Base-by-base conservation (phyloP, 108 stramenopile genomes). In the Cyclotella choctawhatcheeana region DNA sequence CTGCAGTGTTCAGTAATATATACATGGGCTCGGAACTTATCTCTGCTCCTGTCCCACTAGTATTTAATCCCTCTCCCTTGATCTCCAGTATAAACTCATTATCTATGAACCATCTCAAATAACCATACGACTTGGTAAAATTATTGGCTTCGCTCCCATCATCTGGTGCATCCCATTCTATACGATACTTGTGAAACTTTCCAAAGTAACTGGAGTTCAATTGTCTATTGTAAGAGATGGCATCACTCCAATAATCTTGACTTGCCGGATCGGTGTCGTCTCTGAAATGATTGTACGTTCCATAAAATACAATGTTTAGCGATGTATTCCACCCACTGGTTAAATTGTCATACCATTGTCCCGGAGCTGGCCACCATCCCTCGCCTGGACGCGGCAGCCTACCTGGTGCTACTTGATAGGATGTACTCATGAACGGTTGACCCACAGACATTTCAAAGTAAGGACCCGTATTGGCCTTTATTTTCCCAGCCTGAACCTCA, bases 21-120 rank as follows among this genome's bases (percentile, higher is more conserved):
- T 97, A 98, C 71, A 77, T 89, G 8, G 98, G 98, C 76, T 99
- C 98, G 29, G 84, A 74, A 14, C 96, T 96, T 56, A 99, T 94
- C 76, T 94, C 89, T 5, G 89, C 60, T 16, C 96, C 96, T 66
- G 72, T 77, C 30, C 73, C 65, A 59, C 85, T 85, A 10, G 79
- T 71, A 59, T 80, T 62, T 37, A 76, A 72, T 16, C 85, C 81
- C 16, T 81, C 73, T 5, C 90, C 94, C 62, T 96, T 87, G 35
- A 98, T 84, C 17, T 85, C 88, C 40, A 94, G 56, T 13, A 98
- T 76, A 52, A 95, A 75, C 31, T 91, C 80, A 44, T 83, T 93
- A 84, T 98, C 96, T 27, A 97, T 37, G 69, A 89, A 99, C 98
- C 98, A 99, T 37, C 82, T 70, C 6, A 97, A 20, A 60, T 95